These are phyloP conservation scores for Cryptosporidium sp. DNA, from an alignment of 169 alveolate species.

Conservation along the genomic window DNA sequence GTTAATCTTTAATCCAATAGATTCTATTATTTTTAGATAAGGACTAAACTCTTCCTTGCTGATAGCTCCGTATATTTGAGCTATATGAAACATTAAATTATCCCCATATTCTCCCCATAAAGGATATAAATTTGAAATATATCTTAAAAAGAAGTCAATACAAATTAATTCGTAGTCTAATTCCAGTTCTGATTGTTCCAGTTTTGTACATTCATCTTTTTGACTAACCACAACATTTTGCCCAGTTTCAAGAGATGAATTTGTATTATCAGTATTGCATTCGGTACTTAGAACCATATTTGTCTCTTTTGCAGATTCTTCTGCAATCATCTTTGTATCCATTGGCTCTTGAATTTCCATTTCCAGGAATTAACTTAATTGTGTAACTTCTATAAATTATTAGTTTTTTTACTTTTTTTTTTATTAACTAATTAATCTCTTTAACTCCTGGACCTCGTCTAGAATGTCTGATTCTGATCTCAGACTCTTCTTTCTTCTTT, in stretches of 20 bases:
- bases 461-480: conserved; percentile 9
- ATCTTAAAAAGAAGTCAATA: conserved; percentile 59
- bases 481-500: conserved; percentile 4
- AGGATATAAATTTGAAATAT: conserved; percentile 61
- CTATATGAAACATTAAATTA: conserved; percentile 63
- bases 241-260: neutral
- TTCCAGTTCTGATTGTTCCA: neutral
- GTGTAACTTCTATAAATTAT: neutral
- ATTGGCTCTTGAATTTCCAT: conserved; percentile 1
- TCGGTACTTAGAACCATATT: conserved; percentile 12
- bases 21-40: conserved; percentile 30
- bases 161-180: conserved; percentile 41
- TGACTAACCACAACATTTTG: neutral
- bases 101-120: conserved; percentile 75
- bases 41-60: conserved; percentile 44
- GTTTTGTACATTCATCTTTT: neutral
- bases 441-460: conserved; percentile 18
- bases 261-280: neutral
- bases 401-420: neutral
- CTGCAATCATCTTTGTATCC: neutral
- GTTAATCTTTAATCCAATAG: conserved; percentile 21
- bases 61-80: conserved; percentile 57
- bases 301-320: conserved; percentile 16
- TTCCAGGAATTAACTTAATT: neutral
- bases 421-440: neutral